Percentiles rank a stretch among this genome's conserved stretches.
These are phyloP conservation scores for Colletotrichum shisoi DNA, from an alignment of 2,329 filamentous ascomycete species.

Conservation along the genomic window DNA sequence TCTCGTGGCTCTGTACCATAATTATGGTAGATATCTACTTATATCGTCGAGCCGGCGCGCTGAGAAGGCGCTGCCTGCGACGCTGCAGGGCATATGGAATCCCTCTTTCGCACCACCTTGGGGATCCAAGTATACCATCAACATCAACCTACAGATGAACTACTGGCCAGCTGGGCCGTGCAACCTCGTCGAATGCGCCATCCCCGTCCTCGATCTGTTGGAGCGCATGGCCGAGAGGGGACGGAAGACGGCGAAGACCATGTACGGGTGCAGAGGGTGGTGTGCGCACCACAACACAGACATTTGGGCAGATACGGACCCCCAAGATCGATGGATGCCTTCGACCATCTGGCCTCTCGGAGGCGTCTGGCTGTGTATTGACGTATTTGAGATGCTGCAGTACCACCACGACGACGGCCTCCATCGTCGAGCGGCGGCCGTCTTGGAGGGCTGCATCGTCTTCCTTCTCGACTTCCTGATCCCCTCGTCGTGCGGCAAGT, in stretches of 20 bases:
- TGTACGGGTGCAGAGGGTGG: conserved; percentile 49
- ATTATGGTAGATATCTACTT: conserved; percentile 40
- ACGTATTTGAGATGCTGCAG: conserved; percentile 51
- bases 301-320: conserved; percentile 49
- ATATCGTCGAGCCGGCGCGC: conserved; percentile 39
- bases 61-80: conserved; percentile 49
- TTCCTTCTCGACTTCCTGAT: conserved; percentile 47
- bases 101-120: conserved; percentile 51
- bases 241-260: conserved; percentile 44
- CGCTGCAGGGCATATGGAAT: conserved; percentile 57
- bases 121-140: conserved; percentile 55
- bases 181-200: conserved; percentile 32
- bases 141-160: conserved; percentile 55
- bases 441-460: conserved; percentile 45
- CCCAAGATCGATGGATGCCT: conserved; percentile 47
- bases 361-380: conserved; percentile 52
- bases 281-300: conserved; percentile 51
- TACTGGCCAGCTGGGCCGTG: conserved; percentile 49
- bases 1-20: conserved; percentile 40
- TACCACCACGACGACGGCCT: conserved; percentile 48
- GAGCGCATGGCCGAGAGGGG: conserved; percentile 50
- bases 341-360: conserved; percentile 52
- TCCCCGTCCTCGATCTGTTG: conserved; percentile 43
- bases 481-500: conserved; percentile 42
- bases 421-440: conserved; percentile 42